Base-by-base conservation (phyloP, 805 yeast genomes). In the Candida coquimbonensis region DNA sequence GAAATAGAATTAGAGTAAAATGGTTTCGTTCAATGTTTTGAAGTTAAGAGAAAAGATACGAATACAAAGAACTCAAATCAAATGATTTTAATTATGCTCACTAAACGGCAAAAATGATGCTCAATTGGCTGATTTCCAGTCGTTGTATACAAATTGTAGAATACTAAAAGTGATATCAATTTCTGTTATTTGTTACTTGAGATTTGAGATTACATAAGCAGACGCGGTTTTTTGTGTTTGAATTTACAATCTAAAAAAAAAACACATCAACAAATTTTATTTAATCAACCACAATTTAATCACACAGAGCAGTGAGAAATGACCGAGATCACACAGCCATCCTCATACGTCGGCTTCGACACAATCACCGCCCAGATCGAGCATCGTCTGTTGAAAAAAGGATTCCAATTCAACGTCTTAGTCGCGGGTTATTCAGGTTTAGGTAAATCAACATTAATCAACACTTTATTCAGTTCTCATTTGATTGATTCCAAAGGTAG, bases 301-400 rank as follows among this genome's bases (percentile, higher is more conserved):
- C 24, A 21, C 24, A 21, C 24, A 21, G n/a, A 3, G 5, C 3
- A 21, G 24, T 3, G 24, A 5, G 7, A 2, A 2, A 47, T 47
- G 44, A 36, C 44, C 5, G 42, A 35, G 26, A 33, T 44, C 19
- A 33, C 41, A 24, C 43, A 39, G 40, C 96, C 96, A 25, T 68
- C 73, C 40, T 77, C 80, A 46, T 90, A 90, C 64, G 98, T 93
- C 52, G 99, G 99, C 39, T 91, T 93, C 64, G 98, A 93, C 68
- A 83, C 97, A 51, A 91, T 93, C 67, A 91, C 98, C 42, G 77
- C 84, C 34, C 99, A 93, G 69, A 93, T 93, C 61, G 97, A 93
- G 67, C 88, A 83, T 65, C 80, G 96, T 55, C 72, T 93, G 56
- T 73, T 93, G 65, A 90, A 88, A 66, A 77, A 90, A 57, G 99